Evolutionary conservation across 2,329 filamentous ascomycete species (phyloP).

Genomic region (Fusarium sp.): DNA sequence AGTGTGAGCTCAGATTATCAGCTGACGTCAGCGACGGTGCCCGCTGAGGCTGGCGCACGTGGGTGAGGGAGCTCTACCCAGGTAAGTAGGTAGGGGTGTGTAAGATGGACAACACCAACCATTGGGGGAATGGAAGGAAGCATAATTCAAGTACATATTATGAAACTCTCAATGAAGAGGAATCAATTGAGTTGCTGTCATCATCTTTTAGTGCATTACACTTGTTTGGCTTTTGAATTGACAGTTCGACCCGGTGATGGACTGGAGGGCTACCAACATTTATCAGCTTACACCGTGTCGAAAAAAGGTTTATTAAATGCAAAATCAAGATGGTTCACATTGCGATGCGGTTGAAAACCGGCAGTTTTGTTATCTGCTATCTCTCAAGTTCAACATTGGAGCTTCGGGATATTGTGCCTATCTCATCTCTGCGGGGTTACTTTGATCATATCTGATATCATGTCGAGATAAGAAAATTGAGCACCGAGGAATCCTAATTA

Average conservation of each 20-base stretch:
- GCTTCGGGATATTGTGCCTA: background rate
- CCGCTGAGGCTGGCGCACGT: background rate
- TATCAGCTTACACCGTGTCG: background rate
- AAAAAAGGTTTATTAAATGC: background rate
- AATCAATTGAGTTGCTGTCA: background rate
- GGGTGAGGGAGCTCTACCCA: background rate
- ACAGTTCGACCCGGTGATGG: background rate
- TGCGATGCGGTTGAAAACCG: background rate
- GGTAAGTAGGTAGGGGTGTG: background rate
- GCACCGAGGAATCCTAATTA: background rate
- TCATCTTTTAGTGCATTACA: background rate
- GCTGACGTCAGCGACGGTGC: constrained; percentile 33
- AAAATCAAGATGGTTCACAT: background rate
- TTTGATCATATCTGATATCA: background rate
- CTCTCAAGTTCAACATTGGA: background rate
- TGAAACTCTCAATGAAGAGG: background rate
- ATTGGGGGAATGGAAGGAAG: background rate
- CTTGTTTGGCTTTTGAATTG: background rate
- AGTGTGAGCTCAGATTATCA: constrained; percentile 25
- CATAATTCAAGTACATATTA: background rate
- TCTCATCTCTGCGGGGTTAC: background rate
- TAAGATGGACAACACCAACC: background rate
- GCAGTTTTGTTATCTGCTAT: background rate
- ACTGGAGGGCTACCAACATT: background rate
- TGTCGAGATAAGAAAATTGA: background rate